These are phyloP conservation scores for Cetradonia linearis DNA, from an alignment of 495 filamentous ascomycete species.

Conservation along the genomic window DNA sequence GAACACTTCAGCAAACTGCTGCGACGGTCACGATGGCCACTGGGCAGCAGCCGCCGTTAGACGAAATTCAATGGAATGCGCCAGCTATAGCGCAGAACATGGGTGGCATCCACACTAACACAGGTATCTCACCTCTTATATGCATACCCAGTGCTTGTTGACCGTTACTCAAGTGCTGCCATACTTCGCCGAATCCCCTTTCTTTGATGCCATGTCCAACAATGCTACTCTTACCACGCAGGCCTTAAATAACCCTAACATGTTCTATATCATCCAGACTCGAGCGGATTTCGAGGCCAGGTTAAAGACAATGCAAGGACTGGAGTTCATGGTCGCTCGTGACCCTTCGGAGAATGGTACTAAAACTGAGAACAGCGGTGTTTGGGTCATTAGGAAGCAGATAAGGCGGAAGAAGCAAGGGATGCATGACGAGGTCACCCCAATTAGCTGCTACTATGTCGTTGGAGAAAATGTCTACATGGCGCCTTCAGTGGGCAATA, in stretches of 20 bases:
- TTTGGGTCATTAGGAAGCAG: constrained; percentile 93
- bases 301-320: constrained; percentile 66
- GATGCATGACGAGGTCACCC: constrained; percentile 56
- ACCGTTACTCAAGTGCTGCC: constrained; percentile 48
- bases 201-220: constrained; percentile 83
- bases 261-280: constrained; percentile 53
- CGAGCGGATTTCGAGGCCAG: constrained; percentile 70
- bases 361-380: constrained; percentile 46
- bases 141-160: background rate
- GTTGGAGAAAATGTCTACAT: constrained; percentile 80
- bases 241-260: constrained; percentile 57
- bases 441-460: constrained; percentile 73
- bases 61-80: constrained; percentile 69
- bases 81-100: constrained; percentile 50
- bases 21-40: constrained; percentile 25
- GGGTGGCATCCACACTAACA: constrained; percentile 50
- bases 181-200: constrained; percentile 84
- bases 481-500: constrained; percentile 71
- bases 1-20: background rate
- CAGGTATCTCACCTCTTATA: constrained; percentile 17
- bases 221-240: constrained; percentile 71
- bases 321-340: constrained; percentile 73
- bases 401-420: constrained; percentile 49
- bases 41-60: constrained; percentile 51
- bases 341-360: constrained; percentile 56